Percentiles rank a stretch among this genome's conserved stretches.
Conservation (phyloP, 352 stramenopile genomes). For the Phytophthora ohioensis region DNA sequence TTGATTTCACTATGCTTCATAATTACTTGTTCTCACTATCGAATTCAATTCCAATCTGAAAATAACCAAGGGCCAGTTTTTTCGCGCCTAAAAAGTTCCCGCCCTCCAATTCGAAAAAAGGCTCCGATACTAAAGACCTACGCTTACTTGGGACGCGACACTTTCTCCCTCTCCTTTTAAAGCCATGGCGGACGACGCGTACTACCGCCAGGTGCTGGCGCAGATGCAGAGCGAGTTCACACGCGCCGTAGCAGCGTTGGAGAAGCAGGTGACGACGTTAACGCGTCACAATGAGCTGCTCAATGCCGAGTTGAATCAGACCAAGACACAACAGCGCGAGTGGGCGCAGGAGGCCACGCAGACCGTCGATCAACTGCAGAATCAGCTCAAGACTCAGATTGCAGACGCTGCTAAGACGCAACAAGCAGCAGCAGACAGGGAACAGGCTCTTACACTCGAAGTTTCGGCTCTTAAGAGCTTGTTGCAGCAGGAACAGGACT, state of each 20-base stretch:
- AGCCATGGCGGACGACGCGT: conserved; percentile 35
- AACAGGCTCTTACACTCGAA: conserved; percentile 45
- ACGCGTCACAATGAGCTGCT: conserved; percentile 65
- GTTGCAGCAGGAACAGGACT: conserved; percentile 60
- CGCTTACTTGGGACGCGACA: conserved; percentile 24
- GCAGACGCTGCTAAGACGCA: conserved; percentile 21
- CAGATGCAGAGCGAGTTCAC: conserved; percentile 75
- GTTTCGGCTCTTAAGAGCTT: conserved; percentile 49
- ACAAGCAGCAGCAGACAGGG: conserved; percentile 19
- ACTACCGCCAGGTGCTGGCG: conserved; percentile 61
- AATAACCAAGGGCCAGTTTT: conserved; percentile 4
- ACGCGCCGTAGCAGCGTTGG: conserved; percentile 57
- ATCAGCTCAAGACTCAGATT: conserved; percentile 33
- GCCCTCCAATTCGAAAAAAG: not conserved
- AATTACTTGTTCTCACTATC: not conserved
- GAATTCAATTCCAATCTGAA: conserved; percentile 7
- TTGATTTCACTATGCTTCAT: conserved; percentile 6
- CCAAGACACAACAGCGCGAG: conserved; percentile 20
- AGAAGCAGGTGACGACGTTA: conserved; percentile 63
- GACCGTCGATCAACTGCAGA: conserved; percentile 28
- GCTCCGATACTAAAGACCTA: not conserved
- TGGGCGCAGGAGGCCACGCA: conserved; percentile 17
- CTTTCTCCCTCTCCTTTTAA: not conserved
- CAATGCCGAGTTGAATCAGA: conserved; percentile 25
- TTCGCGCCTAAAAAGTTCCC: conserved; percentile 18